A percentile compares a stretch with the other conserved stretches of the same genome.
Evolutionary conservation across 2,329 filamentous ascomycete genomes (phyloP).

Genomic region (Alternaria hordeiaustralica): DNA sequence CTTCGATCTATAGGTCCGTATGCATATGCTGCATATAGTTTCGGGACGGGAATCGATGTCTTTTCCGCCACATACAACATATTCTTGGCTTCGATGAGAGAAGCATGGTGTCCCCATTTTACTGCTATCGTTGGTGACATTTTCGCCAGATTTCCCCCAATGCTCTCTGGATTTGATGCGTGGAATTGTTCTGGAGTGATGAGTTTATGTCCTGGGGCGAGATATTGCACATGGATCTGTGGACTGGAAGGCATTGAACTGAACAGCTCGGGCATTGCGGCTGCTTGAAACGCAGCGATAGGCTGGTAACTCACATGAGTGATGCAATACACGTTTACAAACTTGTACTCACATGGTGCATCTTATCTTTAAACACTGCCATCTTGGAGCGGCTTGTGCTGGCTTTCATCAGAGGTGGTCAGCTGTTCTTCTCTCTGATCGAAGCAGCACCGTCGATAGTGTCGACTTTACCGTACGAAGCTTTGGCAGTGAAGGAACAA

Average conservation of each 20-base stretch:
- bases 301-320: constrained; percentile 13
- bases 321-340: neutral
- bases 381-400: neutral
- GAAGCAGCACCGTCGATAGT: neutral
- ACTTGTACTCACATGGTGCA: constrained; percentile 1
- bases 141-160: constrained; percentile 9
- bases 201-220: constrained; percentile 20
- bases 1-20: constrained; percentile 22
- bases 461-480: neutral
- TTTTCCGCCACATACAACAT: constrained; percentile 23
- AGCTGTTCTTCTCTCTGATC: neutral
- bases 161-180: constrained; percentile 13
- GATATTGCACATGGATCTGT: constrained; percentile 21
- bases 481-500: neutral
- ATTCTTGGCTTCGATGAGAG: constrained; percentile 26
- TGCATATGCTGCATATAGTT: constrained; percentile 25
- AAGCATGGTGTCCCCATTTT: constrained; percentile 24
- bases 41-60: constrained; percentile 26
- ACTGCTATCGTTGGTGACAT: constrained; percentile 18
- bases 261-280: constrained; percentile 27
- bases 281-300: constrained; percentile 17
- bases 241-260: constrained; percentile 20
- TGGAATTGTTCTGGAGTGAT: constrained; percentile 22
- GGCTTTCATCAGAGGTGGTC: neutral
- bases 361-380: neutral